Evolutionary conservation across 2,329 filamentous ascomycete species (phyloP), one percentile per base, ranked within the genome.

Genomic region (Trichocomaceae sp.): DNA sequence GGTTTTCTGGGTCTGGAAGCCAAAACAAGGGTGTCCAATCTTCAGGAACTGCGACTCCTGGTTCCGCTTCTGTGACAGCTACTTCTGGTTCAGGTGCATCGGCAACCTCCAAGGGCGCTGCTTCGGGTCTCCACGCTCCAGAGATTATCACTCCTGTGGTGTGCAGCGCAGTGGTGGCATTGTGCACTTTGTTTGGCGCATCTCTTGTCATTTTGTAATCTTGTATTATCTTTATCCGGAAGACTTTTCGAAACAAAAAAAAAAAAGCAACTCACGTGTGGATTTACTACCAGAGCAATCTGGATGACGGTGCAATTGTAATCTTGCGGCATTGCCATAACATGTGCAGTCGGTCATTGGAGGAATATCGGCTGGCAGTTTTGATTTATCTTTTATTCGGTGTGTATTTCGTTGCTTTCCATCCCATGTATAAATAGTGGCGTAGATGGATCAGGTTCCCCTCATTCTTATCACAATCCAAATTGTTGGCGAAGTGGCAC

Each of bases 181-280:
- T 78, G 53, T 82, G 78, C 45, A 76, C 77, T 15, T 55, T 84
- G 13, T 73, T 83, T 57, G 81, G 81, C 37, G 79, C 79, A 37
- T 63, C 67, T 45, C 55, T 74, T 15, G 56, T 73, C 50, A 55
- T 72, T 19, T 54, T 69, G 59, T 72, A 64, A 63, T 19, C 23
- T 20, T 42, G 44, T 26, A 12, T n/a, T 51, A 50, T 50, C 19
- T 17, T 35, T 37, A 37, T 20, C 20, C 20, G 23, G 31, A 12
- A 13, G 29, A 2, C 12, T 45, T 35, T 35, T 22, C 12, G 3
- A 20, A 20, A 39, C n/a, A n/a, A 17, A 39, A 39, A 39, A 39
- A 8, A 15, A 15, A 35, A 5, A 35, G 5, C 26, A 29, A 29
- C 5, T 9, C 8, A 8, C 2, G 35, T 2, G 35, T n/a, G 35